Evolutionary conservation across 192 early-diverging fungal species (phyloP).

Genomic region (Linnemannia schmuckeri): DNA sequence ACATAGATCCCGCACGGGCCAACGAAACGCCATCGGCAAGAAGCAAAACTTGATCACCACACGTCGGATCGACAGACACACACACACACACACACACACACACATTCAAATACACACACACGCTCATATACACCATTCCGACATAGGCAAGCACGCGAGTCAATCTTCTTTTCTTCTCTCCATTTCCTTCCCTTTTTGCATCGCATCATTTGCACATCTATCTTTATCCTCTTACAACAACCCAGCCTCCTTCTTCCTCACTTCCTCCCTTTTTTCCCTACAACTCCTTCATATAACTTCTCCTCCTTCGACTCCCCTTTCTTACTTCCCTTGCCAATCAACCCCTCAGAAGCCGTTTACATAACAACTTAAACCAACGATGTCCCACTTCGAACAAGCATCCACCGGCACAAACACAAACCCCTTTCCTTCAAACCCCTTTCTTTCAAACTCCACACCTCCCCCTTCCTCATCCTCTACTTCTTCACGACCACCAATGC

Average conservation of each 20-base stretch:
- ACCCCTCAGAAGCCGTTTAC: not conserved
- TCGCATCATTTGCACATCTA: not conserved
- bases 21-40: not conserved
- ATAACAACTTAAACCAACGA: not conserved
- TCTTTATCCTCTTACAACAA: not conserved
- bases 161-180: not conserved
- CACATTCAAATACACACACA: too few relatives aligned
- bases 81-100: too few relatives aligned
- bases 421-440: not conserved
- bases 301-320: too few relatives aligned
- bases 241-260: not conserved
- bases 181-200: not conserved
- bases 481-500: not conserved
- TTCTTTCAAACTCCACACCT: not conserved
- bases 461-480: not conserved
- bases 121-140: too few relatives aligned
- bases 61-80: not conserved
- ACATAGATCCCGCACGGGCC: not conserved
- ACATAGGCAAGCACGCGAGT: too few relatives aligned
- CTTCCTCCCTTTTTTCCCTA: not conserved
- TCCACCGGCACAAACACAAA: not conserved
- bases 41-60: not conserved
- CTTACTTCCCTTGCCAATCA: not conserved
- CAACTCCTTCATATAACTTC: not conserved
- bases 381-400: not conserved